These are phyloP conservation scores for Hypoxylon sp. DNA, from an alignment of 2,329 filamentous ascomycete genomes.

Conservation along the genomic window DNA sequence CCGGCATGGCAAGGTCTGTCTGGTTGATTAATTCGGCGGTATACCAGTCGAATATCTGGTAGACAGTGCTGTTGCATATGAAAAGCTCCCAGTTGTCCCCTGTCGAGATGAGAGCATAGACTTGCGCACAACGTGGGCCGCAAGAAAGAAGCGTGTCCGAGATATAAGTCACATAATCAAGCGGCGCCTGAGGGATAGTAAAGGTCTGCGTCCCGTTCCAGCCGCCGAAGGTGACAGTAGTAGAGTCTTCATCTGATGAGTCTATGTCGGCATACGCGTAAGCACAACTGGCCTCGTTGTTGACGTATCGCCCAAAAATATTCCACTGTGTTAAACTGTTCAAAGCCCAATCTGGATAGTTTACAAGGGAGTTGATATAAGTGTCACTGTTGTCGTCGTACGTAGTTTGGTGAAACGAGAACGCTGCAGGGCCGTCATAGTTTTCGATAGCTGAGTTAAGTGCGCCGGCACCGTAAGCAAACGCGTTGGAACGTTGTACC, in stretches of 20 bases:
- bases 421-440: background rate
- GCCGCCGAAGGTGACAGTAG: background rate
- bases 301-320: background rate
- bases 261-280: too few species aligned
- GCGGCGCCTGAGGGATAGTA: background rate
- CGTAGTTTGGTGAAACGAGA: background rate
- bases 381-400: background rate
- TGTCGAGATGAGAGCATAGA: conserved; percentile 1
- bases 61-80: conserved; percentile 15
- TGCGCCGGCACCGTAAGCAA: conserved; percentile 8
- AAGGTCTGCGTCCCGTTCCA: conserved; percentile 11
- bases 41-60: background rate
- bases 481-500: conserved; percentile 9
- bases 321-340: conserved; percentile 7
- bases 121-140: conserved; percentile 9
- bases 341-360: conserved; percentile 1
- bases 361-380: background rate
- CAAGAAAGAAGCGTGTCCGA: conserved; percentile 10
- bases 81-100: background rate
- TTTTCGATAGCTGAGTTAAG: background rate
- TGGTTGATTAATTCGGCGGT: background rate
- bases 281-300: background rate
- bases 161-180: conserved; percentile 13
- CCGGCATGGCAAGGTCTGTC: conserved; percentile 1
- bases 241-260: background rate